phyloP scores from a whole-genome alignment of 176 grass and related monocot genomes.

The Lolium multiflorum region DNA sequence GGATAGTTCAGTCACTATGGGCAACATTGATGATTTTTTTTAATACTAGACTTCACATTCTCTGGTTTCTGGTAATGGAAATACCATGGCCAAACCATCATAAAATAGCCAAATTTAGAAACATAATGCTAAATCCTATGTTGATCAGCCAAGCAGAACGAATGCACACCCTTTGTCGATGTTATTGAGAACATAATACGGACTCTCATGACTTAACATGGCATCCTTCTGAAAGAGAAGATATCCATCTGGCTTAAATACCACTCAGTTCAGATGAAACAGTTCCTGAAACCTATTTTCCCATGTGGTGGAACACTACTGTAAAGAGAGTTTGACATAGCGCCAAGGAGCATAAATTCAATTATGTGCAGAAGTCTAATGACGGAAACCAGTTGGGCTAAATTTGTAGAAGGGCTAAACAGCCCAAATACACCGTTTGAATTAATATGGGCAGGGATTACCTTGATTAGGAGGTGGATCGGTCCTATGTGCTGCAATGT shows the following conservation, averaged over 20 bases:
- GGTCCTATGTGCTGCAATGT: slow-evolving; percentile 76
- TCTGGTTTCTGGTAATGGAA: too few relatives aligned
- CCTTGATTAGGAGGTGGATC: slow-evolving; percentile 88
- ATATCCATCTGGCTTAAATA: not conserved
- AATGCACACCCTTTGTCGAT: not conserved
- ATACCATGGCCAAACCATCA: not conserved
- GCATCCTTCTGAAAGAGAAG: slow-evolving; percentile 2
- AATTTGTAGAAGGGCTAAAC: not conserved
- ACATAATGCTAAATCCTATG: not conserved
- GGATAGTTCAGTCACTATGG: slow-evolving; percentile 13
- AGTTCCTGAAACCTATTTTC: not conserved
- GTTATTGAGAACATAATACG: not conserved
- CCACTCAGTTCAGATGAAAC: not conserved
- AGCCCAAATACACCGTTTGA: slow-evolving; percentile 8
- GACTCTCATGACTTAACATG: not conserved
- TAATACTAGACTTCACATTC: too few relatives aligned
- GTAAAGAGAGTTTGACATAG: not conserved
- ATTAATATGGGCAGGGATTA: slow-evolving; percentile 35
- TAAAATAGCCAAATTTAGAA: not conserved
- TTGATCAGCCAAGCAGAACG: not conserved
- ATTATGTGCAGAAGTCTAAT: not conserved
- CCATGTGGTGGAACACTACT: not conserved
- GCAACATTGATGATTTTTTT: not conserved
- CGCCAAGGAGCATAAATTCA: not conserved
- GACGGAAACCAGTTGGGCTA: not conserved